Evolutionary conservation across 495 filamentous ascomycete species (phyloP).

Genomic region (Viridothelium virens): DNA sequence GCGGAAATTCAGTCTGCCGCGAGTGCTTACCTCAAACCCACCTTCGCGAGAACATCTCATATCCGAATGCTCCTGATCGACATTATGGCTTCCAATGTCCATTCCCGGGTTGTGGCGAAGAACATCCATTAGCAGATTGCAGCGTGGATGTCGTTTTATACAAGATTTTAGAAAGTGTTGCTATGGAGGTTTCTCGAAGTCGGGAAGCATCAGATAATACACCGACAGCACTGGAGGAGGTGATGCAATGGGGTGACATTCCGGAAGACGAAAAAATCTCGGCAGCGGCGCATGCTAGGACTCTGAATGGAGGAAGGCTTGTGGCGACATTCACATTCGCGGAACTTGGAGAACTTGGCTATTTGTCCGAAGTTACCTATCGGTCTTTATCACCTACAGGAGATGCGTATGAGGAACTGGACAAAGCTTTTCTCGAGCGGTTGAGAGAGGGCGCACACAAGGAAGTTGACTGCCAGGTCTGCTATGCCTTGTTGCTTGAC

Average conservation of each 20-base stretch:
- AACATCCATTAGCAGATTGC: conserved; percentile 72
- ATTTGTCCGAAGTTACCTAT: conserved; percentile 50
- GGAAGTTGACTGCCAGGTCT: conserved; percentile 83
- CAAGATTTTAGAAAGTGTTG: conserved; percentile 52
- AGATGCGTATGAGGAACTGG: conserved; percentile 40
- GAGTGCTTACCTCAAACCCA: conserved; percentile 61
- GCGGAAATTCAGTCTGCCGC: conserved; percentile 71
- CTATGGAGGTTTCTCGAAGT: conserved; percentile 40
- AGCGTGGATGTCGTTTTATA: conserved; percentile 64
- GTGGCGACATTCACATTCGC: conserved; percentile 53
- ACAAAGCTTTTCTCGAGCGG: conserved; percentile 45
- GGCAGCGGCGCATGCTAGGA: conserved; percentile 25
- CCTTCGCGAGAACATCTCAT: conserved; percentile 60
- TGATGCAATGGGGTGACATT: conserved; percentile 39
- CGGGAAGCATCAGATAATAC: conserved; percentile 29
- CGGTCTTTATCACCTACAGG: conserved; percentile 32
- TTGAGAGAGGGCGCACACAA: conserved; percentile 53
- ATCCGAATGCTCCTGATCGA: conserved; percentile 57
- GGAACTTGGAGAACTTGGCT: conserved; percentile 45
- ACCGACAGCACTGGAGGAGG: conserved; percentile 38
- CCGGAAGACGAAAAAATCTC: conserved; percentile 31
- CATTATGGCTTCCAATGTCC: conserved; percentile 64
- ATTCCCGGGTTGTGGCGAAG: conserved; percentile 54
- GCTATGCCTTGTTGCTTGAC: conserved; percentile 69
- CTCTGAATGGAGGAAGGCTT: conserved; percentile 48